phyloP scores from a whole-genome alignment of 1,284 basidiomycete species.

The Sanghuangporus baumii region DNA sequence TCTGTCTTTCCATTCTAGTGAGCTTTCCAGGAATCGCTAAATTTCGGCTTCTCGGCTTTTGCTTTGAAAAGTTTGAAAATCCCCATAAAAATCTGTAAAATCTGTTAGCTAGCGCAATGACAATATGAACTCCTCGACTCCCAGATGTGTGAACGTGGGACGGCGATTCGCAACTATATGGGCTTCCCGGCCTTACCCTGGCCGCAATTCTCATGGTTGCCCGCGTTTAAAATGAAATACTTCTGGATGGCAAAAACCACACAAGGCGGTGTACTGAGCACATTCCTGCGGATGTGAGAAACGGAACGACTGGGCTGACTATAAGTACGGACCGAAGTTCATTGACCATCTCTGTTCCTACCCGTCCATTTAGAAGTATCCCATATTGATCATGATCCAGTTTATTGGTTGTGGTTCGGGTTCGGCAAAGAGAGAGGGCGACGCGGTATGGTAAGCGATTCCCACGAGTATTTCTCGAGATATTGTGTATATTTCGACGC shows the following conservation, averaged over 20 bases:
- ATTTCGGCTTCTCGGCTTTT: background rate
- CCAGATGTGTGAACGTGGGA: background rate
- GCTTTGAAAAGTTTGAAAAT: background rate
- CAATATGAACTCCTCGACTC: background rate
- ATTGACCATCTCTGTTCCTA: background rate
- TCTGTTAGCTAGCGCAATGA: background rate
- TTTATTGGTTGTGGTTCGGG: background rate
- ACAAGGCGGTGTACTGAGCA: background rate
- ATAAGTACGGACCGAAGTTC: background rate
- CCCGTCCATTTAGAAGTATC: background rate
- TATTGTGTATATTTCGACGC: background rate
- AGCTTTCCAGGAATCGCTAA: slow-evolving; percentile 20
- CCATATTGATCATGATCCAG: background rate
- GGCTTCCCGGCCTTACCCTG: background rate
- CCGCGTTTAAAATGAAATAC: background rate
- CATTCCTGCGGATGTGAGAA: background rate
- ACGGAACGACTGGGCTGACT: background rate
- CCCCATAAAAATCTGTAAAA: background rate
- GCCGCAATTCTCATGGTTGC: background rate
- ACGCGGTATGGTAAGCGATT: background rate
- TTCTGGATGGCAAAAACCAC: background rate
- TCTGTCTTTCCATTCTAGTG: slow-evolving; percentile 5
- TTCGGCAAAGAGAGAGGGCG: background rate
- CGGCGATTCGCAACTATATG: background rate
- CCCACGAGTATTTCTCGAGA: background rate